Conservation (phyloP, 2,329 filamentous ascomycete species). For the Exutisphaerella laricina region DNA sequence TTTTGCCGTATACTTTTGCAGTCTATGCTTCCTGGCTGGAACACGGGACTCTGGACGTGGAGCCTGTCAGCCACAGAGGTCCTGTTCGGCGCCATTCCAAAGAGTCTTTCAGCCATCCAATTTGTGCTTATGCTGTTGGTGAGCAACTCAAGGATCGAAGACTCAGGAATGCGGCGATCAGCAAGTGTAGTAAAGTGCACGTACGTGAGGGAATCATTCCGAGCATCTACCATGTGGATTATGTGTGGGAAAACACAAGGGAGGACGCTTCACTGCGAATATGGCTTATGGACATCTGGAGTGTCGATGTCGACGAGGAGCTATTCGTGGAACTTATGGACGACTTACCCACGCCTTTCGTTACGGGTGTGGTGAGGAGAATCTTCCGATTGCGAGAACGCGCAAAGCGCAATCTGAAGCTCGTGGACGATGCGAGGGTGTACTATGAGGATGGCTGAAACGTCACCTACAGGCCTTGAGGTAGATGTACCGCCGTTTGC, state of each 20-base stretch:
- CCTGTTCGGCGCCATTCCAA: conserved; percentile 3
- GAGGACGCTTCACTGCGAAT: not conserved
- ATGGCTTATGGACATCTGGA: conserved; percentile 2
- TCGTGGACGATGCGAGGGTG: not conserved
- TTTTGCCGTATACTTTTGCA: not conserved
- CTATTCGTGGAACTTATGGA: conserved; percentile 1
- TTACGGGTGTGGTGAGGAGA: not conserved
- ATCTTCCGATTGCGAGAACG: conserved; percentile 1
- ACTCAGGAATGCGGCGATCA: not conserved
- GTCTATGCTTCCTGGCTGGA: not conserved
- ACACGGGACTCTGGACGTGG: not conserved
- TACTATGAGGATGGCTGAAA: not conserved
- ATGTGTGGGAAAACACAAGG: not conserved
- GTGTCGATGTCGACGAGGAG: conserved; percentile 1
- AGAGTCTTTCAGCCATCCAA: not conserved
- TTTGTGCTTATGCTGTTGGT: not conserved
- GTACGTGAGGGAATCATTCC: not conserved
- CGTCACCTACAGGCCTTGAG: too few species aligned
- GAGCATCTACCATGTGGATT: not conserved
- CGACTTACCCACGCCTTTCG: not conserved
- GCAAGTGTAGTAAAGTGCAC: not conserved
- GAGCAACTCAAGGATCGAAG: not conserved
- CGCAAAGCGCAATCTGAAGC: not conserved
- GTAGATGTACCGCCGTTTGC: too few species aligned
- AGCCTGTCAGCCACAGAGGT: not conserved